Base-by-base conservation (phyloP, 306 rosid genomes). In the cucumber (Cucumis sativus) region DNA sequence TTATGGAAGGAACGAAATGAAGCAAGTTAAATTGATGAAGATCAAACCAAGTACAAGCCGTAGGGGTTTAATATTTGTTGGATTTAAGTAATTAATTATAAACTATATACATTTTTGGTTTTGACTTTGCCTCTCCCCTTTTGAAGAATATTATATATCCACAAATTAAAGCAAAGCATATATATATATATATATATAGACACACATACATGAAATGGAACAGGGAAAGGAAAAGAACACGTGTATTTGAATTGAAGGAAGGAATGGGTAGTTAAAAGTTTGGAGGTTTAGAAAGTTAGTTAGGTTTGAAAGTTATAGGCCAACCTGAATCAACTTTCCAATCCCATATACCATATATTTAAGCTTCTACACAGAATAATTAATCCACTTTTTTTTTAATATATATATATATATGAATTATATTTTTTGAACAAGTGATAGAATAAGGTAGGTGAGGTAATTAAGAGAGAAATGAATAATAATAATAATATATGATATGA, bases 211-310 rank as follows among this genome's bases (percentile, higher is more conserved):
- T 23, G 25, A 28, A 1, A 28, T 28, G 30, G 30, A 28, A 28
- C 1, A 28, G 30, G 30, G 3, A 28, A 28, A 28, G 4, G n/a
- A 14, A 51, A 51, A 51, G 56, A 51, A 18, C 23, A 55, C 23
- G 59, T 55, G 59, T 55, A 55, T 55, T 55, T 55, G 20, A 55
- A 59, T 59, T 59, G 56, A 51, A 57, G 55, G 37, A 41, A 10
- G 30, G 30, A 28, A 28, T 16, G 47, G 74, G 83, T 81, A 35
- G 20, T 55, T 57, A 73, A 80, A 28, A 28, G 57, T 82, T 79
- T 84, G 87, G 91, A 85, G 76, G 81, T 82, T 82, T 71, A 61
- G 82, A 70, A 68, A 72, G 91, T 87, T 87, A 82, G 85, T 87
- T 87, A 83, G 83, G 89, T 83, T 83, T 83, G 86, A 85, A 85